phyloP scores from a whole-genome alignment of 768 basidiomycete species.

The Termitomyces sp. region DNA sequence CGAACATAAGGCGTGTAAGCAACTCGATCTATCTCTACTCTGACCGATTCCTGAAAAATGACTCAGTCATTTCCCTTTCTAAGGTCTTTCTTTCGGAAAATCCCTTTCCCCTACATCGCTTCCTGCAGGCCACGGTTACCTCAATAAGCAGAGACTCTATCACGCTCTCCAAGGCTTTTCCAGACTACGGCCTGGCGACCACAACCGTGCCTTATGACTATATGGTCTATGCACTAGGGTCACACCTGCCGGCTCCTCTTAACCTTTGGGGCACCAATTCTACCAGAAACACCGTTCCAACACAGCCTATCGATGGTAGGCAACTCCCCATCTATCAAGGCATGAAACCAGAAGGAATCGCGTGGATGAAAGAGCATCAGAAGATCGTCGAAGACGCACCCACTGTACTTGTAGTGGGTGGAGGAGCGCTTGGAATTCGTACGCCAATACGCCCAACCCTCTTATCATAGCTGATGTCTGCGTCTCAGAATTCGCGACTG shows the following conservation, averaged over 20 bases:
- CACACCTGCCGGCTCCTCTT: slow-evolving; percentile 51
- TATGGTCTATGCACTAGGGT: slow-evolving; percentile 58
- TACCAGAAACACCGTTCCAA: slow-evolving; percentile 3
- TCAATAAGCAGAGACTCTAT: slow-evolving; percentile 35
- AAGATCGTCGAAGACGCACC: slow-evolving; percentile 38
- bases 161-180: slow-evolving; percentile 44
- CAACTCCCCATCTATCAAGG: slow-evolving; percentile 30
- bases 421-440: slow-evolving; percentile 74
- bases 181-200: slow-evolving; percentile 37
- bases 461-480: background rate
- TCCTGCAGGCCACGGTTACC: slow-evolving; percentile 42
- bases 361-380: slow-evolving; percentile 51
- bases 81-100: slow-evolving; percentile 38
- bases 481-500: slow-evolving; percentile 55
- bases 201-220: slow-evolving; percentile 47
- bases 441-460: slow-evolving; percentile 20
- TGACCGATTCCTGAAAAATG: background rate
- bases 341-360: slow-evolving; percentile 43
- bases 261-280: slow-evolving; percentile 43
- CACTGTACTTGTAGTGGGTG: slow-evolving; percentile 63
- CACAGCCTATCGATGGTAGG: background rate
- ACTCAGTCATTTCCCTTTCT: slow-evolving; percentile 49
- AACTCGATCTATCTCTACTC: background rate
- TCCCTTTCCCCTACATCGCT: slow-evolving; percentile 24
- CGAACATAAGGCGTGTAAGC: slow-evolving; percentile 62